Evolutionary conservation across 108 stramenopile species (phyloP), one percentile per base, ranked within the genome.

Genomic region (Stephanodiscus minutulus): DNA sequence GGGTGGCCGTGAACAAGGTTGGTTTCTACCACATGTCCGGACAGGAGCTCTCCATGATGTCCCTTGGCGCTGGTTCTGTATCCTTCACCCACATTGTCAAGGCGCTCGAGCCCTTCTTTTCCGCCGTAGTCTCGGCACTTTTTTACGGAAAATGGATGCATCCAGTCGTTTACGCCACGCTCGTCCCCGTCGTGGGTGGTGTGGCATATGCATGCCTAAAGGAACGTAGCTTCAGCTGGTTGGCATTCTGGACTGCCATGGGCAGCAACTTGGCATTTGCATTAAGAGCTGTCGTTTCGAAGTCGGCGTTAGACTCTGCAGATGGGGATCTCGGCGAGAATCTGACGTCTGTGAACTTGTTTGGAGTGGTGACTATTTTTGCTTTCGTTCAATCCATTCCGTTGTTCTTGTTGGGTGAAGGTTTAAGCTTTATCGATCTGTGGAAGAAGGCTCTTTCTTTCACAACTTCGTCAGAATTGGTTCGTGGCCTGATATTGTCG

Each of bases 1-100:
- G 61, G 54, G 66, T 41, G 17, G 79, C 72, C 22, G 80, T 85
- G 18, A 65, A 66, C 31, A 69, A 77, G 27, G 87, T 92, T 10
- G 97, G 94, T 8, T 77, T 94, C 55, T 94, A 90, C 62, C 98
- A 98, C 71, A 77, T 83, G 31, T 72, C 85, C 8, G 96, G 95
- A 27, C 97, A 98, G 67, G 66, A 95, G 35, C 72, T 85, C 9
- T 84, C 90, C 70, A 86, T 93, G 85, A 71, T 93, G 31, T 74
- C 72, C 57, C 73, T 91, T 15, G 87, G 83, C 24, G 95, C 50
- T 18, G 50, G 50, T 52, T 24, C 50, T 18, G 50, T 52, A 21
- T 52, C 50, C 50, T 85, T 83, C 31, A 73, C 87, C 8, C 87
- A 87, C 57, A 76, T 87, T 24, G 68, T 87, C 50, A 87, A 87